These are phyloP conservation scores for Cadophora luteo-olivacea DNA, from an alignment of 2,329 filamentous ascomycete genomes.

Conservation along the genomic window DNA sequence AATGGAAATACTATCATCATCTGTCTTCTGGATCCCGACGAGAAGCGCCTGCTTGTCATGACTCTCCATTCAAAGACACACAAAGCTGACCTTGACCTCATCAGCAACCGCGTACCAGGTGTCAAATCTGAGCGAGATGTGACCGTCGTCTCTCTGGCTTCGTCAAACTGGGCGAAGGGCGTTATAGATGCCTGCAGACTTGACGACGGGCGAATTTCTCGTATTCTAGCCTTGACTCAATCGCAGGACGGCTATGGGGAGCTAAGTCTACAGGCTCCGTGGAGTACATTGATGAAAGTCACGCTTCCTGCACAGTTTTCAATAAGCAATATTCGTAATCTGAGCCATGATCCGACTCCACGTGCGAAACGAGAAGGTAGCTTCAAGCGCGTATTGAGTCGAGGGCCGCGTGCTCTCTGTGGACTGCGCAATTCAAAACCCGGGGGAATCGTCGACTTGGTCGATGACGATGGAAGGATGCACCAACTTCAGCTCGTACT, in stretches of 20 bases:
- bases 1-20: slow-evolving; percentile 64
- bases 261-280: slow-evolving; percentile 76
- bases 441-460: slow-evolving; percentile 68
- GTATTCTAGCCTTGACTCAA: slow-evolving; percentile 73
- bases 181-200: slow-evolving; percentile 78
- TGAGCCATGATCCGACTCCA: slow-evolving; percentile 62
- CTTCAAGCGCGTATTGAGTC: slow-evolving; percentile 52
- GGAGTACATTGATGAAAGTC: slow-evolving; percentile 74
- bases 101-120: slow-evolving; percentile 22
- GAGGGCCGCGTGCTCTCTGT: slow-evolving; percentile 45
- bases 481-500: slow-evolving; percentile 74
- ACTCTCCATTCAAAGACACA: slow-evolving; percentile 59
- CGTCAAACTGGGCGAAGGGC: slow-evolving; percentile 59
- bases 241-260: slow-evolving; percentile 68
- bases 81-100: slow-evolving; percentile 32
- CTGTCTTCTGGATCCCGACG: slow-evolving; percentile 72
- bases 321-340: slow-evolving; percentile 63
- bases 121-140: slow-evolving; percentile 45
- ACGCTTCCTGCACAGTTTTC: slow-evolving; percentile 63
- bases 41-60: slow-evolving; percentile 71
- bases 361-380: slow-evolving; percentile 59
- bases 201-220: slow-evolving; percentile 68
- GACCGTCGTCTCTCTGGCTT: slow-evolving; percentile 39
- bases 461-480: slow-evolving; percentile 65
- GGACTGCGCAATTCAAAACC: slow-evolving; percentile 64